Evolutionary conservation across 1,284 basidiomycete genomes (phyloP), one percentile per base, ranked within the genome.

Genomic region (Malassezia caprae): DNA sequence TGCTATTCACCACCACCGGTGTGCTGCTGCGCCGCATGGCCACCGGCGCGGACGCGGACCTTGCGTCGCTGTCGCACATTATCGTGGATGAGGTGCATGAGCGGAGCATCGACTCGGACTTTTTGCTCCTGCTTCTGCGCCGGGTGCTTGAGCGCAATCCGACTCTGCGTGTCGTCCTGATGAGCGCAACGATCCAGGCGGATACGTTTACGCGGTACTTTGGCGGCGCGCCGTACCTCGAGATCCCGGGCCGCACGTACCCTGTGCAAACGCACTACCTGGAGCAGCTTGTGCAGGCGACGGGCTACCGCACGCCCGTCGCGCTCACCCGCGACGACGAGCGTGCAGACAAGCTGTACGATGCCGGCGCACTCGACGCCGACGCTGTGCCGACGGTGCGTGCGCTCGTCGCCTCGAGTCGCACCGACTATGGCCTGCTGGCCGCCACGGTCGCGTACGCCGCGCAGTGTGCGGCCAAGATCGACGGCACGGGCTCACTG

Each of bases 61-160:
- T 96, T 15, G 73, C 79, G 24, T 80, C 82, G 44, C 81, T 91
- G 45, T 86, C 85, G 6, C 90, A 94, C 76, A 80, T 96, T 28
- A 79, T 96, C 42, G 87, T 96, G 12, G 91, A 96, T 67, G 90
- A 96, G 79, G 87, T 89, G 28, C 90, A 93, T 70, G 89, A 93
- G 77, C 82, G 90, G 48, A 88, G 87, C 13, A 82, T 90, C 10
- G 90, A 94, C 66, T 84, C 86, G 12, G 90, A 96, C 75, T 85
- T 96, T 63, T 77, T 96, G 39, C 80, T 96, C 1, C 81, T 94
- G n/a, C 84, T 93, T 68, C 78, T 82, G 26, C 83, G 85, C 58
- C 85, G 89, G 64, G 77, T 94, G 10, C 76, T 96, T 43, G 78
- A 78, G 57, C 79, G 76, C n/a, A 86, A 90, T 65, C 77, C 78